Percentiles rank a stretch among this genome's conserved stretches.
phyloP scores from a whole-genome alignment of 441 rosid species.

The Eruca vesicaria region DNA sequence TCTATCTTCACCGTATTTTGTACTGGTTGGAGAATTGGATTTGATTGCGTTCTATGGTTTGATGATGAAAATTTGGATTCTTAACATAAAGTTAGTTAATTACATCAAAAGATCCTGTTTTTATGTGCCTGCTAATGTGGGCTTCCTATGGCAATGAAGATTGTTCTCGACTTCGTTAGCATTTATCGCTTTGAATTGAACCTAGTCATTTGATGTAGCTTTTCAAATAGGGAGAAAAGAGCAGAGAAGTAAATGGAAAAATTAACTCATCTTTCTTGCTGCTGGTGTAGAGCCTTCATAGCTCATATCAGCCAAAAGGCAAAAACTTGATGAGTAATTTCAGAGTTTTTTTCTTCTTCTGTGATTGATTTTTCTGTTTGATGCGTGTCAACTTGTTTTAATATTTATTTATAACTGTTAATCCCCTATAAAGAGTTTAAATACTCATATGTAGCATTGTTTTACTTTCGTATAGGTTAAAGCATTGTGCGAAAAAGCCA shows the following conservation, averaged over 20 bases:
- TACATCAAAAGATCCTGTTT: constrained; percentile 23
- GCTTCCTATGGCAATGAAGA: background rate
- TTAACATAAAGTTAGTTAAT: constrained; percentile 3
- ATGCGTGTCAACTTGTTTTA: too few species aligned
- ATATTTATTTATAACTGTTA: too few species aligned
- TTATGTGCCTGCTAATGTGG: constrained; percentile 27
- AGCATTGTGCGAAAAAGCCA: constrained; percentile 71
- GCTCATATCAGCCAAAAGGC: too few species aligned
- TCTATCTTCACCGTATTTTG: background rate
- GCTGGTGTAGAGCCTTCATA: too few species aligned
- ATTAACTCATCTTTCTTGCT: too few species aligned
- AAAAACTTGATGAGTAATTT: background rate
- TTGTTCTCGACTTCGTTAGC: background rate
- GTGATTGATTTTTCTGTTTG: too few species aligned
- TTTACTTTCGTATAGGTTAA: constrained; percentile 46
- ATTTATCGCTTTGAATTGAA: background rate
- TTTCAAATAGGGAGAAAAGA: background rate
- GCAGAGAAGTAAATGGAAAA: too few species aligned
- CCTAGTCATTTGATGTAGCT: background rate
- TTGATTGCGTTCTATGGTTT: constrained; percentile 29
- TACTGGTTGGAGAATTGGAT: constrained; percentile 22
- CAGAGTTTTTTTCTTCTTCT: too few species aligned
- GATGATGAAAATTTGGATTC: background rate
- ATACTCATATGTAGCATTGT: background rate
- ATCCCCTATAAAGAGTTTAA: constrained; percentile 7